Evolutionary conservation across 805 yeast species (phyloP).

Genomic region (Wickerhamomyces ciferrii): DNA sequence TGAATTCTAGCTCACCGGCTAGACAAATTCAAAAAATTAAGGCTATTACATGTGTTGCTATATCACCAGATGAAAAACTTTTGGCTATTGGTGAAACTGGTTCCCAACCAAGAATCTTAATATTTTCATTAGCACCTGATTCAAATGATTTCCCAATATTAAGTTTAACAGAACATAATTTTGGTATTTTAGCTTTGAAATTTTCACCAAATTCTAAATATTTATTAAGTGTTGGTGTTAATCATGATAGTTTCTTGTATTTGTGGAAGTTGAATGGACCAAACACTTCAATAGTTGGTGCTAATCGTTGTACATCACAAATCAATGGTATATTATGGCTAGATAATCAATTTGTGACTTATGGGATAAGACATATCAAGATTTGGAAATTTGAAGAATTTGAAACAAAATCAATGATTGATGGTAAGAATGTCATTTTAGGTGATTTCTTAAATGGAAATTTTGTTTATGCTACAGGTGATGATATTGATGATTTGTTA

Average conservation of each 20-base stretch:
- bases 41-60: conserved; percentile 49
- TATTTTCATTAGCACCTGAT: conserved; percentile 52
- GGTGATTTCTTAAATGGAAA: conserved; percentile 43
- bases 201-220: conserved; percentile 55
- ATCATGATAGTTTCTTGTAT: conserved; percentile 63
- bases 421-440: conserved; percentile 56
- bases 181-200: conserved; percentile 50
- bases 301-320: conserved; percentile 59
- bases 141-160: conserved; percentile 45
- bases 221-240: conserved; percentile 59
- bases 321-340: conserved; percentile 55
- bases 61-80: conserved; percentile 47
- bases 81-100: conserved; percentile 72
- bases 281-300: conserved; percentile 33
- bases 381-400: conserved; percentile 47
- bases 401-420: conserved; percentile 28
- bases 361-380: conserved; percentile 58
- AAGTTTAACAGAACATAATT: conserved; percentile 55
- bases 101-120: conserved; percentile 57
- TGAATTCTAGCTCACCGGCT: conserved; percentile 11
- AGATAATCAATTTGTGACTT: conserved; percentile 41
- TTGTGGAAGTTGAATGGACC: conserved; percentile 45
- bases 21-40: conserved; percentile 35
- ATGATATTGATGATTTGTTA: conserved; percentile 14
- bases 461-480: conserved; percentile 33